A percentile compares a stretch with the other conserved stretches of the same genome.
These are phyloP conservation scores for Waitea zeae DNA, from an alignment of 1,284 basidiomycete genomes.

Conservation along the genomic window DNA sequence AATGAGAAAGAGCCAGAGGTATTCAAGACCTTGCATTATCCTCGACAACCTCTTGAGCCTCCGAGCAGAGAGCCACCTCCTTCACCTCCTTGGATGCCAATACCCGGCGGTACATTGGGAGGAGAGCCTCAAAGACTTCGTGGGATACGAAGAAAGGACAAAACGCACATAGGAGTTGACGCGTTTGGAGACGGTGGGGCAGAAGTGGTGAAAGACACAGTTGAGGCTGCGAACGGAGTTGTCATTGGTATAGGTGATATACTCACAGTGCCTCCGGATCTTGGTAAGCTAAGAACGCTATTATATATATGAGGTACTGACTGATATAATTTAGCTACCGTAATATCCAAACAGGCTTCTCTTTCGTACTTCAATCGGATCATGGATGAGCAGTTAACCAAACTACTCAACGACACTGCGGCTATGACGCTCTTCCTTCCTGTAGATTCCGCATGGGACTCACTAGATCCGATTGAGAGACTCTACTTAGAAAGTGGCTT, in stretches of 20 bases:
- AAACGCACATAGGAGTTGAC: conserved; percentile 52
- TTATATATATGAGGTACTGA: conserved; percentile 3
- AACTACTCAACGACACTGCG: conserved; percentile 41
- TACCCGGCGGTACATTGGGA: conserved; percentile 69
- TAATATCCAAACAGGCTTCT: conserved; percentile 37
- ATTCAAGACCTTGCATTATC: conserved; percentile 57
- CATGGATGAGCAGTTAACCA: conserved; percentile 35
- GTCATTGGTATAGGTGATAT: conserved; percentile 66
- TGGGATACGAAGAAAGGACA: conserved; percentile 29
- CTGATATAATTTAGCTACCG: conserved; percentile 24
- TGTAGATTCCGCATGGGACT: conserved; percentile 62
- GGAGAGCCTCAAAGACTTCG: conserved; percentile 73
- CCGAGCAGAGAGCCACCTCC: conserved; percentile 53
- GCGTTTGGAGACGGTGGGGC: conserved; percentile 54
- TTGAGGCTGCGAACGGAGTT: conserved; percentile 58
- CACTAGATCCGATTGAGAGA: conserved; percentile 48
- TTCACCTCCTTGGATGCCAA: conserved; percentile 71
- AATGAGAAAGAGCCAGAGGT: conserved; percentile 18
- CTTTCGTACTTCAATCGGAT: conserved; percentile 58
- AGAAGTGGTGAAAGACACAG: conserved; percentile 30
- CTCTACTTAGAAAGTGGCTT: conserved; percentile 78
- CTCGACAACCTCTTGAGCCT: conserved; percentile 31
- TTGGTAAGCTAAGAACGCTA: conserved; percentile 32
- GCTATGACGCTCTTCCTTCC: conserved; percentile 88
- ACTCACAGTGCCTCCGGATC: conserved; percentile 57